Conservation (phyloP, 768 basidiomycete species). For the Tricholoma saponaceum region DNA sequence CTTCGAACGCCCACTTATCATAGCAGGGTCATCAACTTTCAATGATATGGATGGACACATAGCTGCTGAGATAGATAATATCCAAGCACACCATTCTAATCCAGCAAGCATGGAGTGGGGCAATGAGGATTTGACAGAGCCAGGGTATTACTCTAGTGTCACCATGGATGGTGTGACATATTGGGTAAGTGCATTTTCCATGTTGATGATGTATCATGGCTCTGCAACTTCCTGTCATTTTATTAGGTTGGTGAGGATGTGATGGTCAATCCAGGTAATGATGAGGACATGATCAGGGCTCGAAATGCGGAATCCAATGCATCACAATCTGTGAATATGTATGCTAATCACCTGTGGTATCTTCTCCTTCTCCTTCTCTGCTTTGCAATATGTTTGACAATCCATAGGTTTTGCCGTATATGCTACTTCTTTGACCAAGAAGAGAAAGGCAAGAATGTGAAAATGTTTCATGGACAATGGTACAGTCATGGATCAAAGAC, state of each 20-base stretch:
- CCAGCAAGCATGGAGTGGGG: constrained; percentile 34
- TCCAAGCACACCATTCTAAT: constrained; percentile 27
- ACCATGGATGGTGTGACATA: constrained; percentile 57
- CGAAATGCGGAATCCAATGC: constrained; percentile 33
- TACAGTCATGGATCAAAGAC: constrained; percentile 63
- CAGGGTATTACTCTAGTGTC: constrained; percentile 41
- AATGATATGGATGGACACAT: constrained; percentile 26
- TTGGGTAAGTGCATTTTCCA: constrained; percentile 31
- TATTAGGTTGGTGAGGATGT: constrained; percentile 62
- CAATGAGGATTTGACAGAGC: constrained; percentile 7
- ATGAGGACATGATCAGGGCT: constrained; percentile 37
- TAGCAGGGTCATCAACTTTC: constrained; percentile 27
- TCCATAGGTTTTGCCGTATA: constrained; percentile 65
- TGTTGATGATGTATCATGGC: neutral
- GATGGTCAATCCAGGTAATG: constrained; percentile 56
- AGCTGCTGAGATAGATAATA: constrained; percentile 22
- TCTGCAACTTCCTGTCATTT: neutral
- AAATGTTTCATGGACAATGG: constrained; percentile 73
- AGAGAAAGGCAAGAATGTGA: constrained; percentile 20
- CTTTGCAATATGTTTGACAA: neutral
- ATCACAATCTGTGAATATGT: constrained; percentile 47
- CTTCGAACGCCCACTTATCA: constrained; percentile 40
- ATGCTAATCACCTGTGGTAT: constrained; percentile 61
- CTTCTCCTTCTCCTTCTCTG: constrained; percentile 9
- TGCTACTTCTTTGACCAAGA: constrained; percentile 53